Evolutionary conservation across 225 moss, liverwort and hornwort species (phyloP), one percentile per base, ranked within the genome.

Genomic region (Pleurozium schreberi): DNA sequence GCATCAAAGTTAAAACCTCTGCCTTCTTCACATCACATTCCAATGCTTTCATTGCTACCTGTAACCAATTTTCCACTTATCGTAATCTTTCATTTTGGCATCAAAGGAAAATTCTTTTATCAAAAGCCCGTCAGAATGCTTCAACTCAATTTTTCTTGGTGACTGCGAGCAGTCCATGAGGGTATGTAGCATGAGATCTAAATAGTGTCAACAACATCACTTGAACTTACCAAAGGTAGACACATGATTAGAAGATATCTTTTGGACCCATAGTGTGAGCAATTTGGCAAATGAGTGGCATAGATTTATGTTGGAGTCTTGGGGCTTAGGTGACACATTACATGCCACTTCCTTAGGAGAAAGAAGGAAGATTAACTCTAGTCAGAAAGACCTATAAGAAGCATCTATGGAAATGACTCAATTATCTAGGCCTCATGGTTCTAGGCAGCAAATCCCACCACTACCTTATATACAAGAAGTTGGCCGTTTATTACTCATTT

Each of bases 41-140:
- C 90, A 97, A 89, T 64, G 96, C 93, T 88, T 88, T 94, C 95
- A 97, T 96, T 38, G 96, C 97, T 91, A 89, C 92, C 97, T 97
- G 89, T 83, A 89, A 59, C 66, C 75, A 75, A 73, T 42, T 52
- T 52, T 61, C 22, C 28, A 7, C 30, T 75, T 11, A 38, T 74
- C 14, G 26, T 50, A 64, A 52, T 74, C 52, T 80, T 34, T 58
- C 75, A 59, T 87, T 12, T 63, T 81, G 6, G 38, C n/a, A 78
- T n/a, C 18, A 63, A 8, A 76, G 28, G 28, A 31, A 20, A 52
- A 30, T 10, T 21, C 5, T 50, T 49, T 62, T 21, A 26, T 26
- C 26, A 59, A 42, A 80, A 80, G 19, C 9, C 85, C 9, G 2
- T 74, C 42, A 59, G 10, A 62, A 21, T 86, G 26, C 16, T 19